Evolutionary conservation across 208 protist species (phyloP), one percentile per base, ranked within the genome.

Genomic region (Wallacemonas sp.): DNA sequence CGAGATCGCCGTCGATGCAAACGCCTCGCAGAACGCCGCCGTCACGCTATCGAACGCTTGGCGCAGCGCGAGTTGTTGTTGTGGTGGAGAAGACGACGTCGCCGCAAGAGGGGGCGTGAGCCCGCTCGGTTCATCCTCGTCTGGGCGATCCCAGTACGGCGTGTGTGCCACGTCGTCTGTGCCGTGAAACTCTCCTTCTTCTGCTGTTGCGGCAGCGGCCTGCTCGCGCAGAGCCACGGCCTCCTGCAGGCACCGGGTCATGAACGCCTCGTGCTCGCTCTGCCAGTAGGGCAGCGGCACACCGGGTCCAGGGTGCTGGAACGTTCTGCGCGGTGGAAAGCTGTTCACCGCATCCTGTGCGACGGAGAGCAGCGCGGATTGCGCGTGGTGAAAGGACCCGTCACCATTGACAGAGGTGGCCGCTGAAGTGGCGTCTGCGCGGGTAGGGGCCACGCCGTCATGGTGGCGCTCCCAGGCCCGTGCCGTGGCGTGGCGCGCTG

Each of bases 21-120:
- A 30, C 26, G 32, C 54, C 0, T 26, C 23, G 65, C 76, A 85
- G 11, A 80, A 65, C 0, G 65, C 65, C 9, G 14, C 11, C 61
- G 76, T 78, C 12, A 82, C 33, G 17, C 62, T 57, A 23, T 90
- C 80, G 41, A 87, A 91, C 1, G 69, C 61, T 1, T 41, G 33
- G 14, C 82, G 85, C 71, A 87, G n/a, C 75, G 2, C 56, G 60
- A 1, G 36, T 38, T 41, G n/a, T n/a, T n/a, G n/a, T n/a, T n/a
- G n/a, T n/a, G n/a, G n/a, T n/a, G n/a, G n/a, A n/a, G n/a, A n/a
- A n/a, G n/a, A n/a, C 36, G 36, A 6, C 9, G 36, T 41, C 6
- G 6, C 36, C 36, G 36, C 14, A 6, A 41, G 14, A 14, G 14
- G 36, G 6, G 36, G 36, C 36, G 14, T 41, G 9, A 41, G 36